Conservation (phyloP, 2,329 filamentous ascomycete genomes). For the Calonectria leucothoes region DNA sequence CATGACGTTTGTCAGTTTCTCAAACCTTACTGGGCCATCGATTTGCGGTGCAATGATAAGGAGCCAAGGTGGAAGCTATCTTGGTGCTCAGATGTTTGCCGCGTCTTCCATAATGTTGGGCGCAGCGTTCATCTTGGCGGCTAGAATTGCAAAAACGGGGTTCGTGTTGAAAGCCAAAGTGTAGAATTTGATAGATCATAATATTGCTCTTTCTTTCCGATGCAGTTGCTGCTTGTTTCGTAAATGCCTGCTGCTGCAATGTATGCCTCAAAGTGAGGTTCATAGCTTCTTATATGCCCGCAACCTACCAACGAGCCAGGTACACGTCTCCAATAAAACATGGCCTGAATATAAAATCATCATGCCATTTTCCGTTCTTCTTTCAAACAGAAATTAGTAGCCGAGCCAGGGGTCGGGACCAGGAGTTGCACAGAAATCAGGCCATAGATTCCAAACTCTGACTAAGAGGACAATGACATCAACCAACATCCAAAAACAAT, state of each 20-base stretch:
- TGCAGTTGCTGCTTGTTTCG: background rate
- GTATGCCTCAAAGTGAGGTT: background rate
- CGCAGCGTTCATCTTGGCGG: slow-evolving; percentile 32
- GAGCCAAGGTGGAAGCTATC: slow-evolving; percentile 25
- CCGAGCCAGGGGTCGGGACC: background rate
- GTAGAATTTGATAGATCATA: background rate
- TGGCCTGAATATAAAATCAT: no score
- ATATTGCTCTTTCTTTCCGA: background rate
- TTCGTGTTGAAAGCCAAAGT: slow-evolving; percentile 22
- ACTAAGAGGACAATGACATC: background rate
- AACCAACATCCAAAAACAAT: background rate
- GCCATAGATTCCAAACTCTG: background rate
- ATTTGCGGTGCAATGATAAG: slow-evolving; percentile 42
- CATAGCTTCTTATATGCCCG: background rate
- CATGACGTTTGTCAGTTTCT: slow-evolving; percentile 45
- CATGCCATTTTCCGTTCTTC: no score
- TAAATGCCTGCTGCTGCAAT: background rate
- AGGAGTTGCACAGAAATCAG: background rate
- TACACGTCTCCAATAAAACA: no score
- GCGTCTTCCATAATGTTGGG: slow-evolving; percentile 36
- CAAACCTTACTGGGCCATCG: slow-evolving; percentile 43
- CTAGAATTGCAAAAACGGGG: slow-evolving; percentile 30
- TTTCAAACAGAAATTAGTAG: no score
- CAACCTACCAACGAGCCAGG: background rate
- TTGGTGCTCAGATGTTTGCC: slow-evolving; percentile 40